Evolutionary conservation across 192 early-diverging fungal genomes (phyloP), one percentile per base, ranked within the genome.

Genomic region (Linnemannia schmuckeri): DNA sequence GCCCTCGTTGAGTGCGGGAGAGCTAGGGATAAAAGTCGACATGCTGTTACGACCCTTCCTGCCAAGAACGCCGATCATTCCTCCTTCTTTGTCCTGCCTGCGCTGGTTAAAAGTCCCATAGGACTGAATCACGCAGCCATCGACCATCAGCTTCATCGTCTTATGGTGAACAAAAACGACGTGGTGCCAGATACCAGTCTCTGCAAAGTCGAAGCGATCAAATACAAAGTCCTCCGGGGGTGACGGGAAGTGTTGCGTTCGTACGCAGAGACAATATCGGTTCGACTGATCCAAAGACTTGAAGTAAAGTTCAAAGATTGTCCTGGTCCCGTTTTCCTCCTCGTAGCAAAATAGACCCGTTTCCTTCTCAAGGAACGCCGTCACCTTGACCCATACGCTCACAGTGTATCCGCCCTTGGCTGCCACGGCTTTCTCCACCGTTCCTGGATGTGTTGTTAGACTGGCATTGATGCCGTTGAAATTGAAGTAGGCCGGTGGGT

Each of bases 301-400:
- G 81, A 89, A 89, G 75, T 89, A 89, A 1, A 89, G 83, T 69
- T 89, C 88, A 77, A 89, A 89, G 55, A 84, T 86, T 22, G 88
- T 89, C 27, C 81, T 78, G 69, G 52, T 82, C 9, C 88, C 88
- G 33, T 82, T 77, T 55, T 86, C 78, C 42, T 89, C 88, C 41
- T 89, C 88, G 52, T 89, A 89, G 52, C 83, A 89, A 38, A 89
- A 86, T 40, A 89, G 47, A 20, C 88, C 88, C 5, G 83, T 89
- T 52, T 89, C 88, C 52, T 89, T 80, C 69, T 86, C 88, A 1
- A 89, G 72, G 27, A 89, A 89, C 10, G 88, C 83, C 0, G 83
- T 89, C 20, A 89, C 88, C 41, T 89, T 89, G 70, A 83, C 70
- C 88, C 88, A 89, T 18, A 89, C 72, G n/a, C 88, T 89, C n/a